Evolutionary conservation across 2,329 filamentous ascomycete genomes (phyloP), one percentile per base, ranked within the genome.

Genomic region (Fusarium sp.): DNA sequence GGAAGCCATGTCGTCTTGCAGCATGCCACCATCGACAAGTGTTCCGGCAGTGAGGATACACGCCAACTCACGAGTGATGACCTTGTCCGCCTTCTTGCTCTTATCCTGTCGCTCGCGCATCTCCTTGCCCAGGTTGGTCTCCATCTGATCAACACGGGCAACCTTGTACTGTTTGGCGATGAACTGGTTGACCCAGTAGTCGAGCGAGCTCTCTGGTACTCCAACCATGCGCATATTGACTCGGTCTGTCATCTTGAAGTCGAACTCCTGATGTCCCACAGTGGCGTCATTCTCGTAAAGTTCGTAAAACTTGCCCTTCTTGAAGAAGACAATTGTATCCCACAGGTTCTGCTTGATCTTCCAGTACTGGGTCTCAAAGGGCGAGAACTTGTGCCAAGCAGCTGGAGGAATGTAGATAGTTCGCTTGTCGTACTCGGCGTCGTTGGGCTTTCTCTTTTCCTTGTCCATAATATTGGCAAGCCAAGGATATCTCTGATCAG

Each of bases 191-290:
- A 96, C 94, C 96, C 96, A 99, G 78, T 96, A 91, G 75, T 96
- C 93, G n/a, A 99, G 84, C 15, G 94, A 97, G 76, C 93, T 92
- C 79, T 99, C 96, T 0, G 96, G 96, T 0, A 99, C 96, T 65
- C 96, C 96, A 4, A 98, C 96, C 96, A 99, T 99, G 71, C 95
- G 92, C 96, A 99, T 99, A 78, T 99, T 99, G 78, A 99, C 96
- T 56, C 96, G 89, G 75, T 99, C 96, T 0, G 96, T 99, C 77
- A 99, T 91, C 82, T 99, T 99, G 58, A 99, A 86, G 79, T 99
- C 96, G 74, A 99, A 99, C 18, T 98, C 85, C 78, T 98, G 96
- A 77, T 99, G 94, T 7, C 96, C 96, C 57, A 98, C 91, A 0
- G 95, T 97, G 8, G 96, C 96, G 80, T 99, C 96, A 64, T 98